Evolutionary conservation across 164 flowering plant genomes (phyloP).

Genomic region (Annona squamosa): DNA sequence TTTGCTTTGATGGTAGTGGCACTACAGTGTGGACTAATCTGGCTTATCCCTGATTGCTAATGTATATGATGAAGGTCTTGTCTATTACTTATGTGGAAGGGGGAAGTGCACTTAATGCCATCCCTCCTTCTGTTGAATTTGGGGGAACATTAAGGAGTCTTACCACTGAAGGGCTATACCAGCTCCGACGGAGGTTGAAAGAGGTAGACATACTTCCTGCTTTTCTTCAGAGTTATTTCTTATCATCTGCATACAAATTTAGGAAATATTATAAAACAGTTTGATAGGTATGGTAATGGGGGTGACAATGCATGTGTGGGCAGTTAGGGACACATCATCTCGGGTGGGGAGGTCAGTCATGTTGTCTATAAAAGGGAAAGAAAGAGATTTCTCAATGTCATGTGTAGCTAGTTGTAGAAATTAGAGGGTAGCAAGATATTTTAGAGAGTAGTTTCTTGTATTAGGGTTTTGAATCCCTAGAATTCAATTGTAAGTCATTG

Average conservation of each 20-base stretch:
- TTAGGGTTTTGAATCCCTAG: too few species aligned
- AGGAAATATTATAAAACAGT: not conserved
- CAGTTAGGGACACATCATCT: too few species aligned
- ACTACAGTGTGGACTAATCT: not conserved
- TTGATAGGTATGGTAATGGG: too few species aligned
- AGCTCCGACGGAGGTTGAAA: constrained; percentile 48
- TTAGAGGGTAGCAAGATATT: too few species aligned
- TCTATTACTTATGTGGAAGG: constrained; percentile 70
- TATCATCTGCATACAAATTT: not conserved
- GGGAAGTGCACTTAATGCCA: constrained; percentile 43
- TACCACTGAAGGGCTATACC: constrained; percentile 59
- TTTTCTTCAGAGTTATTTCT: not conserved
- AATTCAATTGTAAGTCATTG: not conserved
- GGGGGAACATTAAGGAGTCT: constrained; percentile 88
- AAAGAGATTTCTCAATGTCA: too few species aligned
- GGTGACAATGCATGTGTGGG: too few species aligned
- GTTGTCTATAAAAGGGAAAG: too few species aligned
- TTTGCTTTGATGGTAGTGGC: not conserved
- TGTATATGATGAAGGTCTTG: constrained; percentile 45
- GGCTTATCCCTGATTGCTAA: constrained; percentile 10
- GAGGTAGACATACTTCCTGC: constrained; percentile 43
- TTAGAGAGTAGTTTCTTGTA: too few species aligned
- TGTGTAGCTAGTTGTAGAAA: too few species aligned
- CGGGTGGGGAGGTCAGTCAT: too few species aligned
- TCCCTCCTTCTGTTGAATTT: constrained; percentile 53